A percentile compares a stretch with the other conserved stretches of the same genome.
Evolutionary conservation across 352 stramenopile species (phyloP).

Genomic region (Phytophthora brassicae): DNA sequence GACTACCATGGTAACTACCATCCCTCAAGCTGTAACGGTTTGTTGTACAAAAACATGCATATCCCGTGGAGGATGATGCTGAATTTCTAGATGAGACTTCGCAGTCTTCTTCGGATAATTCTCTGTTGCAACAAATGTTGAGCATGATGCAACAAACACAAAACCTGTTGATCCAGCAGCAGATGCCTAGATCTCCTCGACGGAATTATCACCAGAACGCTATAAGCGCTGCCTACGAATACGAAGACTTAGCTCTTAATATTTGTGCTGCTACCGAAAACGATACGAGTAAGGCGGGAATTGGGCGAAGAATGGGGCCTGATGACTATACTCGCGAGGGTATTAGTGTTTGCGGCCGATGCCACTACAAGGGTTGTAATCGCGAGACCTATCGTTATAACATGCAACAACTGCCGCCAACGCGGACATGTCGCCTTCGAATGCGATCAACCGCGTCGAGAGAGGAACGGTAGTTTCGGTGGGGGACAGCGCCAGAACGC

Average conservation of each 20-base stretch:
- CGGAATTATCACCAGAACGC: too few species aligned
- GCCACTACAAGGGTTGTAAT: neutral
- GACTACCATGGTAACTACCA: neutral
- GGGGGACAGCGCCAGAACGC: neutral
- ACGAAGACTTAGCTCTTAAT: too few species aligned
- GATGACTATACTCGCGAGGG: neutral
- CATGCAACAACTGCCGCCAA: too few species aligned
- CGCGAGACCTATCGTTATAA: neutral
- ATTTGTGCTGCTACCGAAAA: neutral
- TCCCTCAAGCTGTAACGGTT: neutral
- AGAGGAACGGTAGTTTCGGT: too few species aligned
- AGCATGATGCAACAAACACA: neutral
- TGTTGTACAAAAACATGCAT: neutral
- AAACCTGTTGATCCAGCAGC: neutral
- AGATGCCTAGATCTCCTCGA: too few species aligned
- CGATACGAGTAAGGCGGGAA: too few species aligned
- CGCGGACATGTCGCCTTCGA: neutral
- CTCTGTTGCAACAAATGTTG: neutral
- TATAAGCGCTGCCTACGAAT: too few species aligned
- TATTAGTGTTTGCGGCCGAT: neutral
- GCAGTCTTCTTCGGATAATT: neutral
- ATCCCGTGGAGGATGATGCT: neutral
- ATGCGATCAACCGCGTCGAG: neutral
- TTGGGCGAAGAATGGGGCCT: neutral
- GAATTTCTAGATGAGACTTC: too few species aligned